phyloP scores from a whole-genome alignment of 805 yeast species.

The Candida oleophila region DNA sequence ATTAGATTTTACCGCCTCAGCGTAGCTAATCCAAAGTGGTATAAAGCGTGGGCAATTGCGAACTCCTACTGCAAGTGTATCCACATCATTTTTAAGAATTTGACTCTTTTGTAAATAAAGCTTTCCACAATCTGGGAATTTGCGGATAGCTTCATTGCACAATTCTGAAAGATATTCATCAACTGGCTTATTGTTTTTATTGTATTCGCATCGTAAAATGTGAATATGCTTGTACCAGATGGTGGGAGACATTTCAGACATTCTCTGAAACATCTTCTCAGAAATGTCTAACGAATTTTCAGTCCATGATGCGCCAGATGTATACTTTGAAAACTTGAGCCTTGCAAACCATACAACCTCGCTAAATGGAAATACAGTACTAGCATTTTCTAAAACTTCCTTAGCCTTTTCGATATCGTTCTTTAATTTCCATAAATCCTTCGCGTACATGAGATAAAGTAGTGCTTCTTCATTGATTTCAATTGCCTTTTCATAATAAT shows the following conservation, averaged over 20 bases:
- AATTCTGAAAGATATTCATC: constrained; percentile 18
- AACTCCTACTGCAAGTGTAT: constrained; percentile 48
- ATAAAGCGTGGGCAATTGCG: constrained; percentile 43
- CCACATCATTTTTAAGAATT: constrained; percentile 21
- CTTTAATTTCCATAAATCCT: constrained; percentile 57
- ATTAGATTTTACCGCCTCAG: constrained; percentile 44
- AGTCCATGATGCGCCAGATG: constrained; percentile 43
- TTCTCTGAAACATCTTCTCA: constrained; percentile 15
- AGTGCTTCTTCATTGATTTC: constrained; percentile 48
- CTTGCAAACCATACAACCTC: constrained; percentile 71
- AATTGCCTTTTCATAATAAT: constrained; percentile 54
- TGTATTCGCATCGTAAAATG: constrained; percentile 6
- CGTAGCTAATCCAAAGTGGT: constrained; percentile 54
- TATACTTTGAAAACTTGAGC: constrained; percentile 70
- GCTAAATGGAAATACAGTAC: constrained; percentile 39
- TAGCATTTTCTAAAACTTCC: constrained; percentile 49
- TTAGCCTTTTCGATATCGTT: constrained; percentile 53
- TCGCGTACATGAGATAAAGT: constrained; percentile 69
- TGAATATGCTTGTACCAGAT: constrained; percentile 59
- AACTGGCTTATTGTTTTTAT: not conserved
- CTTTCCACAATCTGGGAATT: constrained; percentile 51
- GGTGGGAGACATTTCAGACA: constrained; percentile 35
- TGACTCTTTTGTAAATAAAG: constrained; percentile 66
- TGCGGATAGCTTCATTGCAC: constrained; percentile 45
- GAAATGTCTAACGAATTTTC: constrained; percentile 35